Base-by-base conservation (phyloP, 345 rosid genomes). In the Citrus inodora region DNA sequence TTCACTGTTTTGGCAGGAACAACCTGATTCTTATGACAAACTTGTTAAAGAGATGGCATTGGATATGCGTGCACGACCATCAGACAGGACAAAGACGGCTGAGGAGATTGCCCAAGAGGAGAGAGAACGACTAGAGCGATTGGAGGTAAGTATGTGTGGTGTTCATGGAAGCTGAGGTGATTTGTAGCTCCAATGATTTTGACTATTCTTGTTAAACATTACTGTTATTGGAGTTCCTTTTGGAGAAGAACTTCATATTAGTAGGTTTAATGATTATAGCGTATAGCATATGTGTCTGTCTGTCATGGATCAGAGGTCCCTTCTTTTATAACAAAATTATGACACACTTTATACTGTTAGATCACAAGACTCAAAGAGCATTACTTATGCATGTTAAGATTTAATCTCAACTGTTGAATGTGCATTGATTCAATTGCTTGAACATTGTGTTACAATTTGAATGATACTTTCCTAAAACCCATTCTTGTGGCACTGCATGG, bases 101-200 rank as follows among this genome's bases (percentile, higher is more conserved):
- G 98, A 96, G 81, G 99, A 96, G 87, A 89, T 92, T 89, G 99
- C 98, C n/a, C 97, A 92, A 83, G 90, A 87, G 68, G 95, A 94
- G 83, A 86, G 89, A 82, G 97, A 94, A 84, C 90, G 87, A n/a
- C 84, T 94, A 35, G 92, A 87, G 81, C 83, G 32, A 68, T 85
- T 92, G 73, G 99, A 96, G 97, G 99, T 92, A 91, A 85, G 58
- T 78, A 42, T 53, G 24, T 69, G 25, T 56, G 40, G 6, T 6
- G 6, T 66, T 42, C 62, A 32, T 56, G 71, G 37, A 60, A 70
- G 61, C 11, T 70, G 30, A 67, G 19, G 38, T 67, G 61, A 76
- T 33, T 53, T 32, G 14, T 3, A 32, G 32, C 24, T 62, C 13
- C 60, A 10, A 30, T 67, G 55, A 27, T 1, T 48, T 73, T 59